These are phyloP conservation scores for Detonula confervacea DNA, from an alignment of 352 stramenopile genomes.

Conservation along the genomic window DNA sequence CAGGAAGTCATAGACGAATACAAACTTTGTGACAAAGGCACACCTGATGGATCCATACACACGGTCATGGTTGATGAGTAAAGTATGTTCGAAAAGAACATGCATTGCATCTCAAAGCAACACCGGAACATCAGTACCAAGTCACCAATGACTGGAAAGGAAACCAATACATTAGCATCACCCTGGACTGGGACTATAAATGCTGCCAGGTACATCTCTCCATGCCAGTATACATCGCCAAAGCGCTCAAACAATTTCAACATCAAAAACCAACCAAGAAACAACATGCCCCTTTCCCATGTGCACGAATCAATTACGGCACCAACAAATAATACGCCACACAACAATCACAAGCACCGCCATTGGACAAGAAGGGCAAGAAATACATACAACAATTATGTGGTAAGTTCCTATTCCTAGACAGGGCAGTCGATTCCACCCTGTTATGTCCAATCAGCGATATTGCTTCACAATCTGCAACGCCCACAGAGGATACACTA, in stretches of 20 bases:
- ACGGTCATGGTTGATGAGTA: constrained; percentile 1
- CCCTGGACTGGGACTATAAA: constrained; percentile 22
- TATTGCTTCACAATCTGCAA: constrained; percentile 34
- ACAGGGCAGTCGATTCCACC: background rate
- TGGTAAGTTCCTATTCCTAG: constrained; percentile 53
- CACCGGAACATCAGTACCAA: constrained; percentile 1
- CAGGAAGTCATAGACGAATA: constrained; percentile 39
- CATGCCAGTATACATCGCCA: constrained; percentile 10
- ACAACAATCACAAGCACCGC: background rate
- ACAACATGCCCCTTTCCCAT: constrained; percentile 9
- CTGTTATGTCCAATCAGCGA: constrained; percentile 37
- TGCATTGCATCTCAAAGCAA: background rate
- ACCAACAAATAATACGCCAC: constrained; percentile 49
- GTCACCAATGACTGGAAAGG: background rate
- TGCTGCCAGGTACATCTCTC: background rate
- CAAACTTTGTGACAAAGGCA: constrained; percentile 8
- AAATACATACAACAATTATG: constrained; percentile 53
- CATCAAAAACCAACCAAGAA: background rate
- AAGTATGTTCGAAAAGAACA: background rate
- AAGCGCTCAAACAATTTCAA: constrained; percentile 12
- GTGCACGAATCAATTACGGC: constrained; percentile 38
- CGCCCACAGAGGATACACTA: constrained; percentile 26
- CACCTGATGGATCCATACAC: constrained; percentile 15
- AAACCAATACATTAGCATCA: background rate
- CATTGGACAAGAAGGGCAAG: constrained; percentile 20